phyloP scores from a whole-genome alignment of 2,329 filamentous ascomycete species.

The Pyricularia grisea region DNA sequence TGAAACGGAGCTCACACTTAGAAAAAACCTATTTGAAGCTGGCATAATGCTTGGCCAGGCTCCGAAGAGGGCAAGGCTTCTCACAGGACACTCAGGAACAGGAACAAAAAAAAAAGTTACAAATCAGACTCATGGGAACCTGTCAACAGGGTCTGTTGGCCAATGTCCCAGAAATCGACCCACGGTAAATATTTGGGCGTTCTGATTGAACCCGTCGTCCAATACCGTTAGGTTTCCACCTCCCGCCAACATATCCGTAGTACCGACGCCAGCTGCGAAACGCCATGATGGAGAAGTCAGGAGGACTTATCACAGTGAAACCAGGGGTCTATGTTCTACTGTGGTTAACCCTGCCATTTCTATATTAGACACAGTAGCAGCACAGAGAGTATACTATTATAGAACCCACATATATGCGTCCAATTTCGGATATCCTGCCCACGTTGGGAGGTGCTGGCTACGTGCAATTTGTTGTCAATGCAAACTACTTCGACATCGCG shows the following conservation, averaged over 20 bases:
- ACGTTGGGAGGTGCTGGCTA: not conserved
- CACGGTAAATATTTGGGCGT: not conserved
- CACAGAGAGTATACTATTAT: not conserved
- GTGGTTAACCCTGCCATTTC: not conserved
- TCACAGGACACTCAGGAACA: not conserved
- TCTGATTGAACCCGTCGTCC: not conserved
- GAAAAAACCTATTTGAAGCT: not conserved
- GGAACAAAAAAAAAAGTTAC: not conserved
- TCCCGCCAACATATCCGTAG: not conserved
- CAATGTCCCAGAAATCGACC: not conserved
- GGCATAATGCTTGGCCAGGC: not conserved
- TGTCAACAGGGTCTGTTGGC: not conserved
- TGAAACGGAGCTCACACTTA: not conserved
- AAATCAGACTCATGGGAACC: not conserved
- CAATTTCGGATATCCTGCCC: not conserved
- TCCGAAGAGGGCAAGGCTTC: not conserved
- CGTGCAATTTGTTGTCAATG: not conserved
- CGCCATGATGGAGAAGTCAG: not conserved
- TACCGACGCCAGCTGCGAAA: not conserved
- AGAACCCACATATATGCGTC: not conserved
- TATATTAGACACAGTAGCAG: not conserved
- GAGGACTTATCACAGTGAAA: not conserved
- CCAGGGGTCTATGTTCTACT: not conserved
- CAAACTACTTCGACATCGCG: not conserved
- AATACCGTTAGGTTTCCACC: not conserved